phyloP scores from a whole-genome alignment of 495 filamentous ascomycete species.

The Penicillium lividum region DNA sequence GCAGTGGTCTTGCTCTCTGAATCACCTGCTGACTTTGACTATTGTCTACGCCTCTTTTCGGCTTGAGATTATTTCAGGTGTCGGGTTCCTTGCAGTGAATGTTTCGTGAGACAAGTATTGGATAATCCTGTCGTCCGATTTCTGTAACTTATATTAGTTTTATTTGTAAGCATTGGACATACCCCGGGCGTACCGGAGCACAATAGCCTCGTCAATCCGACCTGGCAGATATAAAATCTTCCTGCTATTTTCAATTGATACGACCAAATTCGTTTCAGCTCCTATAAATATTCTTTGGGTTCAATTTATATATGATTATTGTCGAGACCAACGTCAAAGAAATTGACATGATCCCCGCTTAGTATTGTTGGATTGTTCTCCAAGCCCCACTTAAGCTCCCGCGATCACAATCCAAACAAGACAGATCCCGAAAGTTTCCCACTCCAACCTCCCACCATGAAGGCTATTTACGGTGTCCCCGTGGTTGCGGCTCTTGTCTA shows the following conservation, averaged over 20 bases:
- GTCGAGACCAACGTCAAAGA: not conserved
- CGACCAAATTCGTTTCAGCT: not conserved
- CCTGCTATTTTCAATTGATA: not conserved
- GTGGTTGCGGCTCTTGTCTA: slow-evolving; percentile 64
- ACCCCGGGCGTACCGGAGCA: slow-evolving; percentile 21
- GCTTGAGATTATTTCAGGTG: not conserved
- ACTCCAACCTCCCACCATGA: slow-evolving; percentile 51
- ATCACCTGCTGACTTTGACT: not conserved
- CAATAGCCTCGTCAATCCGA: slow-evolving; percentile 10
- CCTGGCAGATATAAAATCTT: slow-evolving; percentile 16
- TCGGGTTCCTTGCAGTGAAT: no score
- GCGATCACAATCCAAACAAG: not conserved
- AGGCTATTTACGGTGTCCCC: slow-evolving; percentile 67
- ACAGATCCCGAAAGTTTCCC: slow-evolving; percentile 3
- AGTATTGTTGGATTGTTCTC: not conserved
- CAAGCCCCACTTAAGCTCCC: slow-evolving; percentile 23
- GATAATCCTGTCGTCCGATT: slow-evolving; percentile 10
- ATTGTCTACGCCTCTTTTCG: not conserved
- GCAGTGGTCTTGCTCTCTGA: slow-evolving; percentile 72
- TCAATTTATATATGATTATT: no score
- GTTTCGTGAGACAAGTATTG: not conserved
- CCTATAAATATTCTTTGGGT: not conserved
- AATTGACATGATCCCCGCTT: not conserved
- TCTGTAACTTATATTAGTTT: slow-evolving; percentile 29
- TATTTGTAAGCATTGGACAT: slow-evolving; percentile 20